Conservation (phyloP, 345 rosid species). For the Tarenaya hassleriana region DNA sequence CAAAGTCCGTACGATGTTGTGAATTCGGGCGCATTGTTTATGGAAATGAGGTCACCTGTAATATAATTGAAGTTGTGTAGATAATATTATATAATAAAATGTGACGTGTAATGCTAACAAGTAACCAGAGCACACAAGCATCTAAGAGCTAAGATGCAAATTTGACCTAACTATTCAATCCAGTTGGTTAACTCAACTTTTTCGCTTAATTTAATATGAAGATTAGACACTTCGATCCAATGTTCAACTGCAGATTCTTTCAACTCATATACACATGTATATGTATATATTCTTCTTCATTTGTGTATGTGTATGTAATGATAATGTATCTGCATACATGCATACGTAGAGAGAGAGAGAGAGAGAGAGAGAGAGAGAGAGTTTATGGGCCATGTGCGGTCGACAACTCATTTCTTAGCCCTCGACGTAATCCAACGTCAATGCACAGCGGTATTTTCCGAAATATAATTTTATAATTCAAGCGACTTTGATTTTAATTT, state of each 20-base stretch:
- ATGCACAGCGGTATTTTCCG: conserved; percentile 11
- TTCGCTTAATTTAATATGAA: not conserved
- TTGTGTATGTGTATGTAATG: not conserved
- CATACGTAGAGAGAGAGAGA: conserved; percentile 7
- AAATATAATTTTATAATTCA: too few species aligned
- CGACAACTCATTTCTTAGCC: conserved; percentile 23
- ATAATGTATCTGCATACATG: too few species aligned
- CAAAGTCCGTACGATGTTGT: too few species aligned
- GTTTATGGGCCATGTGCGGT: conserved; percentile 16
- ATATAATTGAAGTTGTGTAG: conserved; percentile 8
- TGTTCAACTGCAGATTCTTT: too few species aligned
- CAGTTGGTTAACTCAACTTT: conserved; percentile 6
- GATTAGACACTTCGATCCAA: too few species aligned
- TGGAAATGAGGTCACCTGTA: too few species aligned
- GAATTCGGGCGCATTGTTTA: too few species aligned
- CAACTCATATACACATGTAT: too few species aligned
- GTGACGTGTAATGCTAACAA: conserved; percentile 27
- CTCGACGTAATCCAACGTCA: conserved; percentile 19
- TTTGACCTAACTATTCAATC: conserved; percentile 37
- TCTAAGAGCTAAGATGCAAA: conserved; percentile 29
- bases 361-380: conserved; percentile 17
- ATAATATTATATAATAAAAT: conserved; percentile 17
- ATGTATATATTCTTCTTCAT: conserved; percentile 4
- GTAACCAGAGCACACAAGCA: conserved; percentile 20
- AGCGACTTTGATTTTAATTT: too few species aligned